Evolutionary conservation across 805 yeast species (phyloP).

Genomic region (Hanseniaspora occidentalis): DNA sequence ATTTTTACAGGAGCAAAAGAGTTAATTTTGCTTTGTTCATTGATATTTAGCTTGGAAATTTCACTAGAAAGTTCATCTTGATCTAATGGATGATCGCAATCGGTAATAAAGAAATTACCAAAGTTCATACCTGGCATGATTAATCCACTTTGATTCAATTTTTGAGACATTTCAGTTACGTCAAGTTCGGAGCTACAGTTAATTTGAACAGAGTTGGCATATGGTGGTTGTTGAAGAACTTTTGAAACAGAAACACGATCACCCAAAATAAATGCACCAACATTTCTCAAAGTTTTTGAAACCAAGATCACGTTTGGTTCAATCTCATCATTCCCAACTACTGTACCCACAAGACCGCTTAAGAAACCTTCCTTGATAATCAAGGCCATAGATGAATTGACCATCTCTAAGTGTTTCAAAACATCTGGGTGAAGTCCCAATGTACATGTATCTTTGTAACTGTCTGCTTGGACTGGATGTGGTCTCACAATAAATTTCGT

Average conservation of each 20-base stretch:
- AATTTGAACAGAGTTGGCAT: conserved; percentile 25
- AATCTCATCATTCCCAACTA: conserved; percentile 25
- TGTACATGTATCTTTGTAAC: conserved; percentile 24
- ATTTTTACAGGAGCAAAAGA: conserved; percentile 35
- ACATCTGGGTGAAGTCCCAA: conserved; percentile 32
- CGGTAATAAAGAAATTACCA: conserved; percentile 15
- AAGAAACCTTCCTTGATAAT: conserved; percentile 29
- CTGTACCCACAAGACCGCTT: conserved; percentile 34
- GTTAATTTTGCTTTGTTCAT: conserved; percentile 8
- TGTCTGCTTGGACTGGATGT: conserved; percentile 11
- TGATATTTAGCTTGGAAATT: conserved; percentile 26
- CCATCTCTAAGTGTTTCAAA: conserved; percentile 31
- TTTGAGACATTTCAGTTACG: conserved; percentile 25
- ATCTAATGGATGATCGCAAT: conserved; percentile 24
- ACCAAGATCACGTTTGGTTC: conserved; percentile 33
- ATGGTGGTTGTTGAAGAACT: conserved; percentile 36
- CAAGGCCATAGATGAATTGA: conserved; percentile 30
- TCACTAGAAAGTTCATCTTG: not conserved
- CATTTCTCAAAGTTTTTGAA: conserved; percentile 32
- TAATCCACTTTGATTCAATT: conserved; percentile 43
- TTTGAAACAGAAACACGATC: conserved; percentile 39
- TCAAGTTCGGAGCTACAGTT: conserved; percentile 12
- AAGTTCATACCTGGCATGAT: conserved; percentile 43
- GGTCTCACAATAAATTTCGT: conserved; percentile 30
- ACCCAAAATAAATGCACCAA: conserved; percentile 35